Evolutionary conservation across 768 basidiomycete genomes (phyloP), one percentile per base, ranked within the genome.

Genomic region (Mycena metata): DNA sequence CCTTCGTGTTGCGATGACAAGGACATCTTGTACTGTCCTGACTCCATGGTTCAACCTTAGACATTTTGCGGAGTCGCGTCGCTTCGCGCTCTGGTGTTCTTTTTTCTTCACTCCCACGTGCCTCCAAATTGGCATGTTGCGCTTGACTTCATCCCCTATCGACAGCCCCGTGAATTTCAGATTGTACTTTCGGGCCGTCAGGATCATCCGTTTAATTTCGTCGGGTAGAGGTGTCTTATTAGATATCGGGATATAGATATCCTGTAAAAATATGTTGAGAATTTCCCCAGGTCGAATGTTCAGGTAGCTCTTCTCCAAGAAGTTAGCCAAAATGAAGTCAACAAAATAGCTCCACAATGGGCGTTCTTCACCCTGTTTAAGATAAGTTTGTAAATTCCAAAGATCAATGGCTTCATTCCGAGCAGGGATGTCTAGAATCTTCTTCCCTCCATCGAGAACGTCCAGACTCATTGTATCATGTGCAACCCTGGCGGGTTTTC

Each of bases 391-490:
- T 17, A 55, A 13, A 23, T 55, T 55, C 54, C 54, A 55, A 5
- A 41, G 54, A 36, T 55, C 54, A 39, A 55, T 55, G 2, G 54
- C 54, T 24, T 55, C 54, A 10, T 55, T 55, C 39, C 54, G 39
- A 6, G 54, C 36, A 3, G 19, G 35, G 19, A 58, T 58, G 16
- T 58, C 57, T 9, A 58, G n/a, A 8, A 58, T 58, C 8, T 46
- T 9, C 30, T 58, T 58, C 12, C 57, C 57, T n/a, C 57, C 57
- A 3, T 46, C 30, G 7, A 19, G 5, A n/a, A 58, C 11, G 2
- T 16, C 17, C 2, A 58, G 57, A 33, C 12, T 46, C 57, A 58
- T 45, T 74, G 17, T 74, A 56, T 13, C 60, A n/a, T 30, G 47
- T 49, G 0, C 73, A 72, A 26, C 57, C 26, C 5, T 36, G 12